Evolutionary conservation across 805 yeast species (phyloP), one percentile per base, ranked within the genome.

Genomic region (Candida orba): DNA sequence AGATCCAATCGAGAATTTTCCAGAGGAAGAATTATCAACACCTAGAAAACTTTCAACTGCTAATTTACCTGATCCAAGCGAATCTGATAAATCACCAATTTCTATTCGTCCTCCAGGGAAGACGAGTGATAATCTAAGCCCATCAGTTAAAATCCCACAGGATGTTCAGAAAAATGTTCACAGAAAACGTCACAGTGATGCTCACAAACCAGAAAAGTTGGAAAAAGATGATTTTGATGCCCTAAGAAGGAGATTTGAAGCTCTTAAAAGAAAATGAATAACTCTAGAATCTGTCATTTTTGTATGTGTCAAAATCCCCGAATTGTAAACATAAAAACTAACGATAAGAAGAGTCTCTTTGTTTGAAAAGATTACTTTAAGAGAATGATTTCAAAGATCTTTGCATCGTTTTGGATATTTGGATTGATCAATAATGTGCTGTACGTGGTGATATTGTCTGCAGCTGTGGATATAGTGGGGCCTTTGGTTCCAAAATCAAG

Each of bases 401-500:
- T 76, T 53, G 37, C 60, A 0, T 69, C 84, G 12, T 90, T 90
- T 60, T 82, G 91, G 79, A 56, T 81, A 1, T 87, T 90, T 61
- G 99, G 98, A 0, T 73, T 91, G 10, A 67, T 89, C 32, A 91
- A 91, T 64, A 91, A 91, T 60, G 82, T 91, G 10, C 74, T 91
- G 1, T 91, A 90, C 64, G 97, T 91, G 29, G 91, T 91, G 14
- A 90, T 91, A 34, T 68, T 91, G 13, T 80, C 95, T 0, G 95
- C 97, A 0, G 98, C 98, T 2, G 77, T 87, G 29, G 99, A 91
- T 58, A 67, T 91, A 13, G 96, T 90, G 1, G 96, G 96, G 1
- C 76, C 87, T 1, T 53, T 69, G 7, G 75, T 84, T 0, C 97
- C 99, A 9, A 91, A 91, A 62, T 90, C 95, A 1, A 65, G 81